A percentile compares a stretch with the other conserved stretches of the same genome.
Conservation (phyloP, 2,329 filamentous ascomycete genomes). For the Botrytis porri region DNA sequence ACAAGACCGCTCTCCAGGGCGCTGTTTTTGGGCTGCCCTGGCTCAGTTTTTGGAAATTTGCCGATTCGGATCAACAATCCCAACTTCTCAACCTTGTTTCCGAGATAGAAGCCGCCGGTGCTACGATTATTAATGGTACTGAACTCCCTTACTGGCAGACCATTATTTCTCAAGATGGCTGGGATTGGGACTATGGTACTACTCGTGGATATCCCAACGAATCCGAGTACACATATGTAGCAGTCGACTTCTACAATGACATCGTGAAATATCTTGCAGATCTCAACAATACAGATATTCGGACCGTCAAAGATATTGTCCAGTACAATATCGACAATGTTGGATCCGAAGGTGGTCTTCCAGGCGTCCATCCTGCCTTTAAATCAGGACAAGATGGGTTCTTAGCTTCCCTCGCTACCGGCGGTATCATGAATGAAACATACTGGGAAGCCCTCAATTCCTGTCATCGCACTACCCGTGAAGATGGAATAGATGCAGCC, state of each 20-base stretch:
- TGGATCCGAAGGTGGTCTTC: conserved; percentile 63
- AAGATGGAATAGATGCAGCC: conserved; percentile 68
- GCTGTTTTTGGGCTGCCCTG: conserved; percentile 70
- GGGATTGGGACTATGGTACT: conserved; percentile 70
- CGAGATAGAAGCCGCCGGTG: conserved; percentile 58
- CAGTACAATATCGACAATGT: conserved; percentile 61
- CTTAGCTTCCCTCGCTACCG: conserved; percentile 57
- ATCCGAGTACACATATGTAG: conserved; percentile 71
- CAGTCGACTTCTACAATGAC: conserved; percentile 65
- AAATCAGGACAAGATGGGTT: conserved; percentile 70
- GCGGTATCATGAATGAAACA: conserved; percentile 59
- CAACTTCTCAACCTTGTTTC: conserved; percentile 51
- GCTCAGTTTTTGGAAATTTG: conserved; percentile 66
- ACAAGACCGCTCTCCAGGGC: conserved; percentile 49
- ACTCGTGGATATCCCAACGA: conserved; percentile 64
- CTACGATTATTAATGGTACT: conserved; percentile 65
- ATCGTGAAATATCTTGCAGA: conserved; percentile 45
- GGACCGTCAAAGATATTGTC: conserved; percentile 62
- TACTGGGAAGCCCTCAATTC: conserved; percentile 67
- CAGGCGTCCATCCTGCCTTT: conserved; percentile 61
- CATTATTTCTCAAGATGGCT: conserved; percentile 64
- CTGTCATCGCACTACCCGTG: conserved; percentile 53
- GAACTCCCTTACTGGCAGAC: conserved; percentile 62
- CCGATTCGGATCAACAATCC: conserved; percentile 52
- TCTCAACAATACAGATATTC: conserved; percentile 54